Evolutionary conservation across 2,329 filamentous ascomycete species (phyloP).

Genomic region (Colletotrichum cereale): DNA sequence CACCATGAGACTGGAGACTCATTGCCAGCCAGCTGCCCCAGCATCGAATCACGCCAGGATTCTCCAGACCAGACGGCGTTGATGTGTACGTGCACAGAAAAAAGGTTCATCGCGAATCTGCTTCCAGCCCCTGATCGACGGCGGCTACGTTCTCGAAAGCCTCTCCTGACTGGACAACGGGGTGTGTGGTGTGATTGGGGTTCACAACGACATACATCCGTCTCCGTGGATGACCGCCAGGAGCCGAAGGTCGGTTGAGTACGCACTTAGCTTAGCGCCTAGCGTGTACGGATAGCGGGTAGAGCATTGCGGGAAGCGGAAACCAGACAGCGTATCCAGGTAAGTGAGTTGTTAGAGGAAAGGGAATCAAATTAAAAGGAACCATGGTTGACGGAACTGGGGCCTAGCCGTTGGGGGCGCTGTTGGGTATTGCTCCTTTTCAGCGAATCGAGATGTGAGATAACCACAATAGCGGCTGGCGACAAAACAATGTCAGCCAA

Average conservation of each 20-base stretch:
- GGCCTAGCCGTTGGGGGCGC: not conserved
- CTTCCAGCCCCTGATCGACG: slow-evolving; percentile 7
- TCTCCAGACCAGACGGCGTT: slow-evolving; percentile 1
- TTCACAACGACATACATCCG: slow-evolving; percentile 7
- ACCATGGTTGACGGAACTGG: slow-evolving; percentile 21
- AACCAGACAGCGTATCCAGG: not conserved
- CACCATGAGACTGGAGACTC: not conserved
- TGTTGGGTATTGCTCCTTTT: not conserved
- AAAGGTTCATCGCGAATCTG: slow-evolving; percentile 28
- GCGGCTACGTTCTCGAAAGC: slow-evolving; percentile 5
- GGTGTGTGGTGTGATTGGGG: slow-evolving; percentile 1
- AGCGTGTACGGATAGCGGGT: slow-evolving; percentile 19
- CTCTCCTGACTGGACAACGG: slow-evolving; percentile 26
- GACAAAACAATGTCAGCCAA: not conserved
- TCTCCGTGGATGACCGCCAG: slow-evolving; percentile 1
- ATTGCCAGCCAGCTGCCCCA: not conserved
- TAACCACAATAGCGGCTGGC: slow-evolving; percentile 1
- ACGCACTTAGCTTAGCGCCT: slow-evolving; percentile 10
- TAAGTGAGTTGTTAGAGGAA: not conserved
- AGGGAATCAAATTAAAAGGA: slow-evolving; percentile 6
- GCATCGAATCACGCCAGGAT: slow-evolving; percentile 1
- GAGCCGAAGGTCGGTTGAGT: slow-evolving; percentile 22
- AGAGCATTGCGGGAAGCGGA: not conserved
- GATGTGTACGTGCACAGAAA: slow-evolving; percentile 13
- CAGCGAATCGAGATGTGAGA: slow-evolving; percentile 14